Conservation (phyloP, 768 basidiomycete species). For the Roridomyces roridus region DNA sequence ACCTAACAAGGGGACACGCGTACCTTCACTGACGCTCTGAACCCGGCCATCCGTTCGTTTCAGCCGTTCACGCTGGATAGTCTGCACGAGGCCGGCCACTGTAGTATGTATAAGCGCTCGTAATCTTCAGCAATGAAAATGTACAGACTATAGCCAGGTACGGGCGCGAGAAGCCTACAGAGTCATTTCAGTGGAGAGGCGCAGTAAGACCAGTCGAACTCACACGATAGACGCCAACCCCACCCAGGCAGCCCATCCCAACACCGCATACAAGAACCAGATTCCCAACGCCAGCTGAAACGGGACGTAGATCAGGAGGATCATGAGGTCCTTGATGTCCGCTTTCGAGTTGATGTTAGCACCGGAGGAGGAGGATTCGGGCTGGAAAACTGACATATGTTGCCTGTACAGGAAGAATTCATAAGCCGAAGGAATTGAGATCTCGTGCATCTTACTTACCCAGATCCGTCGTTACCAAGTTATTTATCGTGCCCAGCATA, state of each 20-base stretch:
- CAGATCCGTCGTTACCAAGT: conserved; percentile 49
- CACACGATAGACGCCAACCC: no score
- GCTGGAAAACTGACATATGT: conserved; percentile 41
- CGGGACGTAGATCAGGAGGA: conserved; percentile 10
- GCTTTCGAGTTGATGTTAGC: background rate
- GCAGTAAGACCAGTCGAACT: no score
- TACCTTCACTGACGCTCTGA: conserved; percentile 51
- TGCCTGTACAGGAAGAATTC: no score
- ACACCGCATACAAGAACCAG: conserved; percentile 37
- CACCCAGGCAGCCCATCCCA: no score
- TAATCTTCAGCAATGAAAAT: conserved; percentile 37
- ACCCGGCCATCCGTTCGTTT: conserved; percentile 52
- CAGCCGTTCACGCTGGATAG: conserved; percentile 46
- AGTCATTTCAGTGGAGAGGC: conserved; percentile 30
- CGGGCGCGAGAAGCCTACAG: conserved; percentile 52
- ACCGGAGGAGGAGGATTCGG: no score
- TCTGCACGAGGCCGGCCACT: no score
- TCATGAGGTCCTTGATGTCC: conserved; percentile 11
- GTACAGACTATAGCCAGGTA: conserved; percentile 50
- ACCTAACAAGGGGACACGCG: conserved; percentile 18
- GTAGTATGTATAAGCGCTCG: no score
- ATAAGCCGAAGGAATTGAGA: no score
- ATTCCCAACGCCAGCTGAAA: conserved; percentile 22
- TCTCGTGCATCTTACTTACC: no score
- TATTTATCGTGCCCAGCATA: conserved; percentile 50